phyloP scores from a whole-genome alignment of 805 yeast species.

The Saccharomyces mikatae region DNA sequence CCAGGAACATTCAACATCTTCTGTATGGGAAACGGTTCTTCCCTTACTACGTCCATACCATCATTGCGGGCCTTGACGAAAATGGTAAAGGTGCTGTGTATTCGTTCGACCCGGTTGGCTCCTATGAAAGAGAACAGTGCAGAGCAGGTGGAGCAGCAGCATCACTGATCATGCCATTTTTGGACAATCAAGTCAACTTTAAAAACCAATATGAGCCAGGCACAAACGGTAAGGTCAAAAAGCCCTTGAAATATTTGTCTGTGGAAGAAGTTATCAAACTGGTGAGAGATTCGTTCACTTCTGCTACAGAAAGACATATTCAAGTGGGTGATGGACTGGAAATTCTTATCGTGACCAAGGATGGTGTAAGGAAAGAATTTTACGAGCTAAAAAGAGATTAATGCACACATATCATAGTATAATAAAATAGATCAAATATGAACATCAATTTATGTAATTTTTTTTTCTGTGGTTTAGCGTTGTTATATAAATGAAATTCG shows the following conservation, averaged over 20 bases:
- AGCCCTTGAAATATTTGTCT: conserved; percentile 51
- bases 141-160: conserved; percentile 99
- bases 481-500: not conserved
- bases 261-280: conserved; percentile 81
- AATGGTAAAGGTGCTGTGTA: conserved; percentile 88
- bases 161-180: conserved; percentile 89
- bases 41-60: conserved; percentile 94
- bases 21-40: conserved; percentile 89
- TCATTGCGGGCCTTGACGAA: conserved; percentile 84
- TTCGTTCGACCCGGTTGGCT: conserved; percentile 96
- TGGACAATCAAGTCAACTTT: conserved; percentile 94
- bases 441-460: not conserved
- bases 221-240: conserved; percentile 58
- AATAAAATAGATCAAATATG: conserved; percentile 1
- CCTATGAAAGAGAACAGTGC: conserved; percentile 94
- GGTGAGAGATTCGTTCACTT: conserved; percentile 88
- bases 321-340: conserved; percentile 97
- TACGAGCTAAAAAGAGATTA: conserved; percentile 84
- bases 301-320: conserved; percentile 97
- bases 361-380: conserved; percentile 78
- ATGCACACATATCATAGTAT: conserved; percentile 1
- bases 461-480: not conserved
- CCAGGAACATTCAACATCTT: conserved; percentile 82
- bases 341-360: conserved; percentile 83
- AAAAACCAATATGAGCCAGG: conserved; percentile 86